Percentiles rank a stretch among this genome's conserved stretches.
Evolutionary conservation across 148 eudicot species (phyloP).

Genomic region (Oxyria digyna): DNA sequence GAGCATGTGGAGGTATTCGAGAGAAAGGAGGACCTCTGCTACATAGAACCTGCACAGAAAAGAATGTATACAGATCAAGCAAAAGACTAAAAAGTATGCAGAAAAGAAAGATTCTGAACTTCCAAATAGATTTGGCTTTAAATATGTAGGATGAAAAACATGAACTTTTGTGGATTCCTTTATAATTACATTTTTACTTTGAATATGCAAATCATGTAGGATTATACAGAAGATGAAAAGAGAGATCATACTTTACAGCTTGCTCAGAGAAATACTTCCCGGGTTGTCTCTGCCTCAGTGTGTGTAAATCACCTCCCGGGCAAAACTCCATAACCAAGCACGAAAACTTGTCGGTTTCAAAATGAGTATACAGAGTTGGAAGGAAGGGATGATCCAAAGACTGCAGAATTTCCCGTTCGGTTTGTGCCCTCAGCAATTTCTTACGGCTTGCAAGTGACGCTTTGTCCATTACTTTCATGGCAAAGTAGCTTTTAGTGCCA

Average conservation of each 20-base stretch:
- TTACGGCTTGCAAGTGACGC: conserved; percentile 74
- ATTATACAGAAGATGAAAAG: neutral
- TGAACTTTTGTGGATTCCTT: neutral
- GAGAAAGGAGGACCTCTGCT: conserved; percentile 76
- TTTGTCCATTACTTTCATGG: conserved; percentile 94
- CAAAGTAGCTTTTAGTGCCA: conserved; percentile 86
- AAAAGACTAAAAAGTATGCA: neutral
- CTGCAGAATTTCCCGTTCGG: conserved; percentile 84
- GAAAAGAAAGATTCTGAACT: neutral
- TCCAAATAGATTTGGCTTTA: neutral
- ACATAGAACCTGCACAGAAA: conserved; percentile 56
- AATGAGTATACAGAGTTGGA: conserved; percentile 69
- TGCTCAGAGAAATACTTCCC: conserved; percentile 81
- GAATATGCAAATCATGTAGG: neutral
- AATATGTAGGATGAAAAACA: neutral
- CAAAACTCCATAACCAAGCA: conserved; percentile 96
- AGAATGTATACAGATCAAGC: neutral
- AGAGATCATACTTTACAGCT: conserved; percentile 73
- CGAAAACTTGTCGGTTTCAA: conserved; percentile 83
- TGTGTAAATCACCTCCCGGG: conserved; percentile 92
- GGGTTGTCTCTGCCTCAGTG: conserved; percentile 79
- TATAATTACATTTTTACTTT: neutral
- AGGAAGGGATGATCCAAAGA: conserved; percentile 89
- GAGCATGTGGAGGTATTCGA: conserved; percentile 99
- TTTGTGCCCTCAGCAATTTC: conserved; percentile 78